These are phyloP conservation scores for Neonectria punicea DNA, from an alignment of 2,329 filamentous ascomycete species.

Conservation along the genomic window DNA sequence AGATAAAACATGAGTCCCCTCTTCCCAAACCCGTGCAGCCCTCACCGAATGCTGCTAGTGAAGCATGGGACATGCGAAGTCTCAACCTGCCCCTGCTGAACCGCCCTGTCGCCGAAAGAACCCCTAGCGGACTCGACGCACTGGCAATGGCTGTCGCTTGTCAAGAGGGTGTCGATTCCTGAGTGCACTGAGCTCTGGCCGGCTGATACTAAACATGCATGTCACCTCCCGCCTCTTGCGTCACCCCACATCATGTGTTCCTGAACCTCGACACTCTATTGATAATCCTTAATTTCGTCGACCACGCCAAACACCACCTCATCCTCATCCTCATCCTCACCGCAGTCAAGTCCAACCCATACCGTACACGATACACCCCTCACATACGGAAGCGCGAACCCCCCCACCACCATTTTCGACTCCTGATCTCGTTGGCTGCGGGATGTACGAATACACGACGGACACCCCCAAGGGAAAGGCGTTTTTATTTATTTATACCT, in stretches of 20 bases:
- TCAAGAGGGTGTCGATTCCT: conserved; percentile 53
- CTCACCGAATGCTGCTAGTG: conserved; percentile 48
- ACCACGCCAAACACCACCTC: conserved; percentile 4
- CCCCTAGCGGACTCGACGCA: conserved; percentile 64
- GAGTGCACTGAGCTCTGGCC: conserved; percentile 11
- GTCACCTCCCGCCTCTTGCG: not conserved
- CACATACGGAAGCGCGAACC: conserved; percentile 19
- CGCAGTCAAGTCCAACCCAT: conserved; percentile 9
- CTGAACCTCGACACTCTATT: conserved; percentile 27
- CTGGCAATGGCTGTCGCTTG: conserved; percentile 65
- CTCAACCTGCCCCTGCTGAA: conserved; percentile 57
- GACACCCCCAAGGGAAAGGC: conserved; percentile 29
- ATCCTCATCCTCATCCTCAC: conserved; percentile 4
- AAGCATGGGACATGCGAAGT: conserved; percentile 60
- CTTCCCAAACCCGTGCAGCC: conserved; percentile 49
- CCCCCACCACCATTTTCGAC: conserved; percentile 10
- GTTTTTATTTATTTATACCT: conserved; percentile 24
- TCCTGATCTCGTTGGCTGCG: conserved; percentile 23
- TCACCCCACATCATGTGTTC: conserved; percentile 12
- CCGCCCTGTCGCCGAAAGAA: conserved; percentile 55
- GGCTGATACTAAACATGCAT: conserved; percentile 5
- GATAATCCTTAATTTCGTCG: conserved; percentile 40
- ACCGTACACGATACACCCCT: conserved; percentile 12
- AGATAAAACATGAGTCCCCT: conserved; percentile 53
- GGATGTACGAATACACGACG: conserved; percentile 38